These are phyloP conservation scores for Phytopythium sindhum DNA, from an alignment of 352 stramenopile species.

Conservation along the genomic window DNA sequence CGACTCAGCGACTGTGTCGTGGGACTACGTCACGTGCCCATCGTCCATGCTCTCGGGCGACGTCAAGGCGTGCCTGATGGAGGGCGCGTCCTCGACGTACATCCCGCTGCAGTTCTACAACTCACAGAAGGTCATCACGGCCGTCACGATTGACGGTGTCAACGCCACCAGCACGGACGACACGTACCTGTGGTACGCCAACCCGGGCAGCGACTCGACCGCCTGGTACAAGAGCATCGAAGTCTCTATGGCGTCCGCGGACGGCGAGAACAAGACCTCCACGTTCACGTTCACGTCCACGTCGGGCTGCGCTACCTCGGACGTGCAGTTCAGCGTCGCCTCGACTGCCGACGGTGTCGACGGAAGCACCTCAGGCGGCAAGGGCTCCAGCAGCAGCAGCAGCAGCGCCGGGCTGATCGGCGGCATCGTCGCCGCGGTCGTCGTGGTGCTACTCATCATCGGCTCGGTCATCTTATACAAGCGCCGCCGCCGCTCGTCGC, in stretches of 20 bases:
- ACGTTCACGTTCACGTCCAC: slow-evolving; percentile 56
- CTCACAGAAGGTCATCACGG: slow-evolving; percentile 65
- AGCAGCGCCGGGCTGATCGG: slow-evolving; percentile 33
- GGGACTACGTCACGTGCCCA: slow-evolving; percentile 62
- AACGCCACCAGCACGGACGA: slow-evolving; percentile 44
- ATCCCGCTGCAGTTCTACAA: slow-evolving; percentile 84
- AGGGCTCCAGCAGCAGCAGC: slow-evolving; percentile 5
- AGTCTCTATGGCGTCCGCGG: slow-evolving; percentile 51
- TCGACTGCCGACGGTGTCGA: slow-evolving; percentile 47
- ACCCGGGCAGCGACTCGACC: slow-evolving; percentile 34
- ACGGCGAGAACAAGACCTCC: slow-evolving; percentile 49
- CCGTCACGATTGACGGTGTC: slow-evolving; percentile 53
- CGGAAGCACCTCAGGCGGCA: slow-evolving; percentile 12
- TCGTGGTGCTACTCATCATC: slow-evolving; percentile 58
- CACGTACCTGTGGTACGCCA: slow-evolving; percentile 62
- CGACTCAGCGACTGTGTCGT: slow-evolving; percentile 44
- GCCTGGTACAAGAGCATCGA: slow-evolving; percentile 62
- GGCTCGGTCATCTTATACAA: slow-evolving; percentile 64
- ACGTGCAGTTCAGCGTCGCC: slow-evolving; percentile 62
- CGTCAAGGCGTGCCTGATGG: slow-evolving; percentile 81
- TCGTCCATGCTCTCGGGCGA: slow-evolving; percentile 54
- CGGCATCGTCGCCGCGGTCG: slow-evolving; percentile 33
- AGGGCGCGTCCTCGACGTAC: slow-evolving; percentile 74
- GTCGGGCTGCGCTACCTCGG: slow-evolving; percentile 55
- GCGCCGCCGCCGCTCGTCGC: slow-evolving; percentile 42